Evolutionary conservation across 2,329 filamentous ascomycete species (phyloP).

Genomic region (Claviceps spartinae): DNA sequence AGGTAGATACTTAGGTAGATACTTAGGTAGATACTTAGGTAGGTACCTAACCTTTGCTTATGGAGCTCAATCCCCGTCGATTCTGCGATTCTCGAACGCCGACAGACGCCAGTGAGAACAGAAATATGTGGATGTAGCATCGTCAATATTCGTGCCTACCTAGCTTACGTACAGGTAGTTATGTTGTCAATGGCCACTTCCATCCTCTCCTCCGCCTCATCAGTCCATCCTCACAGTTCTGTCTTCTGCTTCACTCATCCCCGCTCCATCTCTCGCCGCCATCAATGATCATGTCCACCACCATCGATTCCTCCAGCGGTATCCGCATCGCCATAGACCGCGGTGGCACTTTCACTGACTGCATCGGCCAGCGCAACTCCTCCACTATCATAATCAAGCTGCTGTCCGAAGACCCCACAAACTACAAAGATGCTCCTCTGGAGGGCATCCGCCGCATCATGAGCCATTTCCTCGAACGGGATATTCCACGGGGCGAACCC

Average conservation of each 20-base stretch:
- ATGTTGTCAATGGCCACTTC: neutral
- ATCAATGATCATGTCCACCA: neutral
- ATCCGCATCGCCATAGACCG: constrained; percentile 29
- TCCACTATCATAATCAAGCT: constrained; percentile 60
- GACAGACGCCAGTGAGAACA: too few relatives aligned
- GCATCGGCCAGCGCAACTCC: constrained; percentile 49
- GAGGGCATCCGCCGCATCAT: constrained; percentile 50
- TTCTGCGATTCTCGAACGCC: too few relatives aligned
- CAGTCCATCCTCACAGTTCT: neutral
- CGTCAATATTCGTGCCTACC: neutral
- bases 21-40: too few relatives aligned
- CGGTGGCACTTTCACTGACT: constrained; percentile 51
- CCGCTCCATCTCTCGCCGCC: neutral
- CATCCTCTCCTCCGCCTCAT: neutral
- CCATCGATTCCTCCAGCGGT: constrained; percentile 25
- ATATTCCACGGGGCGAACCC: constrained; percentile 20
- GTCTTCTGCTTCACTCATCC: neutral
- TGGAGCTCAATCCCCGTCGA: too few relatives aligned
- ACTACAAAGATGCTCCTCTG: constrained; percentile 60
- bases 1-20: too few relatives aligned
- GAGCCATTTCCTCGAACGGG: constrained; percentile 18
- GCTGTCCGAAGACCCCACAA: constrained; percentile 56
- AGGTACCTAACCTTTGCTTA: too few relatives aligned
- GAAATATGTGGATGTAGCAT: neutral
- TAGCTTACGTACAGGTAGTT: too few relatives aligned